These are phyloP conservation scores for Neospora caninum DNA, from an alignment of 169 alveolate genomes.

Conservation along the genomic window DNA sequence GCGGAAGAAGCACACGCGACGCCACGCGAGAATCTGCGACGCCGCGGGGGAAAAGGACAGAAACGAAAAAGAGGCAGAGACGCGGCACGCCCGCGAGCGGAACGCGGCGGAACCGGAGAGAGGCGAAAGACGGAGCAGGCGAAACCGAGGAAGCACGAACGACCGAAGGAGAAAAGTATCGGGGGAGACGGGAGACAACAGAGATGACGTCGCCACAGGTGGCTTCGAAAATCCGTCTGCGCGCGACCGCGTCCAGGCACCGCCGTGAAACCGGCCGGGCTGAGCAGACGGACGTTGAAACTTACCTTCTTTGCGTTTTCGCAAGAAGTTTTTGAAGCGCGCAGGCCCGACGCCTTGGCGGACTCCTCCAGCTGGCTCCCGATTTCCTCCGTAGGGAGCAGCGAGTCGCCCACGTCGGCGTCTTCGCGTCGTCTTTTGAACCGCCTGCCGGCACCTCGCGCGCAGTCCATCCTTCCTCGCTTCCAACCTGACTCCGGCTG, in stretches of 20 bases:
- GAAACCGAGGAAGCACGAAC: not conserved
- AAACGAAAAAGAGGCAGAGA: not conserved
- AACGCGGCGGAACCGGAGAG: not conserved
- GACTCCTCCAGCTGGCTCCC: slow-evolving; percentile 28
- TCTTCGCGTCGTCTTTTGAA: not conserved
- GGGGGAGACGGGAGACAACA: not conserved
- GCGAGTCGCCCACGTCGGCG: not conserved
- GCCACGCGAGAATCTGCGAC: no score
- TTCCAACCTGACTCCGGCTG: not conserved
- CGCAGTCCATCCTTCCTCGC: not conserved
- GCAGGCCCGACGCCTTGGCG: slow-evolving; percentile 23
- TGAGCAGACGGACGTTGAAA: not conserved
- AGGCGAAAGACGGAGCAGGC: not conserved
- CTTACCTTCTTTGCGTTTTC: slow-evolving; percentile 41
- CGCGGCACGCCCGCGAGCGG: not conserved
- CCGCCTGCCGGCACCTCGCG: not conserved
- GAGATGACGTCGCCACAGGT: not conserved
- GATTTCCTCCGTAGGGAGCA: not conserved
- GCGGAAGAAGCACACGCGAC: not conserved
- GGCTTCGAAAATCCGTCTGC: no score
- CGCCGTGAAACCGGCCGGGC: not conserved
- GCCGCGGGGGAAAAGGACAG: not conserved
- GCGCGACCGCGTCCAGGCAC: no score
- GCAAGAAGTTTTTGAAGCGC: slow-evolving; percentile 37
- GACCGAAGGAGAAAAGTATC: not conserved